These are phyloP conservation scores for Suillus brevipes DNA, from an alignment of 768 basidiomycete genomes.

Conservation along the genomic window DNA sequence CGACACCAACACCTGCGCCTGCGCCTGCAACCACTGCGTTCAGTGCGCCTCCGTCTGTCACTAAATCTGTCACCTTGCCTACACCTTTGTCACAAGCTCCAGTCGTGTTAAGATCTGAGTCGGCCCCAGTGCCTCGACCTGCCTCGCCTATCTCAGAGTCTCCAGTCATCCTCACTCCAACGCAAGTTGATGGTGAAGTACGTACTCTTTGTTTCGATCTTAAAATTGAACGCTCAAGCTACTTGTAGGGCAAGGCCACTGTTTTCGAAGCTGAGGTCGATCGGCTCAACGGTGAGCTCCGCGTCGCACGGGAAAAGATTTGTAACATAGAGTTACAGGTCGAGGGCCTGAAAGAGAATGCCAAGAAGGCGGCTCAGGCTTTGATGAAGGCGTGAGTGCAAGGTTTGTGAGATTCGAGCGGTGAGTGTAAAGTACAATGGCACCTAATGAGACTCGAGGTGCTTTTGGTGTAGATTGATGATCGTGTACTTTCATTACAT, in stretches of 20 bases:
- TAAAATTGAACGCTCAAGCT: background rate
- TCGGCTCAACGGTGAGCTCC: conserved; percentile 61
- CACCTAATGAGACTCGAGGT: too few species aligned
- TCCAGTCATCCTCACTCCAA: too few species aligned
- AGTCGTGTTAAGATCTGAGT: conserved; percentile 8
- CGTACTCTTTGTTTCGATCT: too few species aligned
- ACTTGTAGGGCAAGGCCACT: conserved; percentile 15
- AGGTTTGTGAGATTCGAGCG: too few species aligned
- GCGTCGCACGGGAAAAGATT: conserved; percentile 81
- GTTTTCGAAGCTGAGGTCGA: conserved; percentile 58
- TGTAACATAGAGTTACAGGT: conserved; percentile 82
- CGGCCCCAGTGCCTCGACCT: too few species aligned
- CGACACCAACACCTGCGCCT: conserved; percentile 30
- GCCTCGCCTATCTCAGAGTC: too few species aligned
- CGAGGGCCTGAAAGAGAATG: conserved; percentile 72
- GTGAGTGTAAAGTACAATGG: too few species aligned
- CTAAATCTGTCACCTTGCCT: conserved; percentile 35
- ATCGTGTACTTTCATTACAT: conserved; percentile 2
- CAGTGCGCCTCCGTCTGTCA: conserved; percentile 27
- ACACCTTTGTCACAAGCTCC: conserved; percentile 18
- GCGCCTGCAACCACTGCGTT: conserved; percentile 25
- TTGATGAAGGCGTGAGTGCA: too few species aligned
- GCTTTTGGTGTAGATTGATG: too few species aligned
- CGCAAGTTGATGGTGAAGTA: too few species aligned
- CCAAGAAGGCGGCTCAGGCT: conserved; percentile 71